Conservation (phyloP, 768 basidiomycete genomes). For the Phylloporus sp. region DNA sequence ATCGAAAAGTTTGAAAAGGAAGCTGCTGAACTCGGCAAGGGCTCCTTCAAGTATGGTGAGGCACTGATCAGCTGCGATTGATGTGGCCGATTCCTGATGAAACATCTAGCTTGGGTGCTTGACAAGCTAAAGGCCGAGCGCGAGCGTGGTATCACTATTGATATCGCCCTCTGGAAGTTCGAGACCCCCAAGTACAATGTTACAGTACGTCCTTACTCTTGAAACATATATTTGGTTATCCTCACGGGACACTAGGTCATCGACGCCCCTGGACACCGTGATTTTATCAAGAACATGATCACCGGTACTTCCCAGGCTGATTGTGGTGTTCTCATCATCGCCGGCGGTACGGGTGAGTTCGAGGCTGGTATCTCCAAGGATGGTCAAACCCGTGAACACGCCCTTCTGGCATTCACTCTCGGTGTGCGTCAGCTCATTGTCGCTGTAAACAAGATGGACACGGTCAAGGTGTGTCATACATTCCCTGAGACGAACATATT, state of each 20-base stretch:
- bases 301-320: conserved; percentile 99
- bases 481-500: not conserved
- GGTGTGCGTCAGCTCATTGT: conserved; percentile 99
- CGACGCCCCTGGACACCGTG: conserved; percentile 99
- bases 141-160: conserved; percentile 99
- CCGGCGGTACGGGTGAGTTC: conserved; percentile 99
- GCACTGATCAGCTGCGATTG: conserved; percentile 21
- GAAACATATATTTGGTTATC: not conserved
- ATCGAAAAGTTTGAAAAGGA: conserved; percentile 99
- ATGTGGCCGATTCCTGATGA: conserved; percentile 18
- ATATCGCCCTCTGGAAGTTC: conserved; percentile 99
- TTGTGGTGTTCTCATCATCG: conserved; percentile 99
- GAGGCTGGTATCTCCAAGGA: conserved; percentile 99
- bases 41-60: conserved; percentile 95
- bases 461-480: conserved; percentile 69
- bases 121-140: conserved; percentile 99
- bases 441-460: conserved; percentile 99
- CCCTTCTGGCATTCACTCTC: conserved; percentile 98
- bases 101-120: conserved; percentile 89
- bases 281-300: conserved; percentile 99
- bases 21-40: conserved; percentile 99
- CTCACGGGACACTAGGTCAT: conserved; percentile 66
- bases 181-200: conserved; percentile 97
- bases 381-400: conserved; percentile 99
- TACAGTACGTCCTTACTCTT: conserved; percentile 54